Percentiles rank a stretch among this genome's conserved stretches.
phyloP scores from a whole-genome alignment of 2,329 filamentous ascomycete species.

The Aspergillus pseudoterreus region DNA sequence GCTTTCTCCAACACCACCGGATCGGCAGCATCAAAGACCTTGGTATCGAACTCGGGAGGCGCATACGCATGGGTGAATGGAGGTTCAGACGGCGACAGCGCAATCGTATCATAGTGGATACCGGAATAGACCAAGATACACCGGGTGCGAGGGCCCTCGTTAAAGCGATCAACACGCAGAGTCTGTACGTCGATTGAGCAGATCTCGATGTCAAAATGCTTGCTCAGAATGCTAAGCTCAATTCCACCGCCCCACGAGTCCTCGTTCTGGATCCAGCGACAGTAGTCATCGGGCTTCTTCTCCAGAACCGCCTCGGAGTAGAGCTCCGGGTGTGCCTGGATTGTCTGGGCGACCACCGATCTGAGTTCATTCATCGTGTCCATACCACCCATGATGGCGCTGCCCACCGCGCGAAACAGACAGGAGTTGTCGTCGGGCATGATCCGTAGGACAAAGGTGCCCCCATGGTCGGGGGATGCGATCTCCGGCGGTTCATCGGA shows the following conservation, averaged over 20 bases:
- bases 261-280: slow-evolving; percentile 71
- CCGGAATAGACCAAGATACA: slow-evolving; percentile 86
- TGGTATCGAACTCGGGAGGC: slow-evolving; percentile 73
- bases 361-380: slow-evolving; percentile 70
- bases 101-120: slow-evolving; percentile 90
- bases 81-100: slow-evolving; percentile 62
- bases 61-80: slow-evolving; percentile 55
- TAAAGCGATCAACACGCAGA: slow-evolving; percentile 68
- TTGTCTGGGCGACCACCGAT: slow-evolving; percentile 72
- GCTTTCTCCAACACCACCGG: slow-evolving; percentile 58
- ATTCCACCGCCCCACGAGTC: slow-evolving; percentile 90
- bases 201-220: slow-evolving; percentile 82
- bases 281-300: slow-evolving; percentile 69
- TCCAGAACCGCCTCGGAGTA: slow-evolving; percentile 78
- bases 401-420: slow-evolving; percentile 84
- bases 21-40: slow-evolving; percentile 63
- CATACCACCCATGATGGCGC: slow-evolving; percentile 66
- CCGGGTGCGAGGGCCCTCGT: slow-evolving; percentile 65
- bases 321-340: slow-evolving; percentile 66
- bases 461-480: slow-evolving; percentile 52
- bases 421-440: slow-evolving; percentile 98
- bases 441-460: slow-evolving; percentile 70
- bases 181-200: slow-evolving; percentile 77
- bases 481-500: slow-evolving; percentile 61
- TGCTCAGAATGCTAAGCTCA: slow-evolving; percentile 78